phyloP scores from a whole-genome alignment of 2,329 filamentous ascomycete genomes.

The Teratosphaeria epicoccoides region DNA sequence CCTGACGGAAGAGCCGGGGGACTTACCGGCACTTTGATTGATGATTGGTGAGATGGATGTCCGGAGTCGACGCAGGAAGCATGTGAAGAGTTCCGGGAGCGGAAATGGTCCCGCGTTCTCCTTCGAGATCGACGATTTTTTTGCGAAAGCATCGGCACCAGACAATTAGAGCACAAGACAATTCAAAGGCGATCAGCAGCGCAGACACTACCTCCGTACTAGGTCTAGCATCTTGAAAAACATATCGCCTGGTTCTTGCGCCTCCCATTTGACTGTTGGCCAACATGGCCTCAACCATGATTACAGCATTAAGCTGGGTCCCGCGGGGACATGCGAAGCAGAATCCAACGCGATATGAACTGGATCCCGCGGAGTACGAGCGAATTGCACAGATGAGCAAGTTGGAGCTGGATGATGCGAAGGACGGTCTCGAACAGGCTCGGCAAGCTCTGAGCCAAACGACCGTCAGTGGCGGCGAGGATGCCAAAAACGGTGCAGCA shows the following conservation, averaged over 20 bases:
- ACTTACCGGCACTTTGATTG: not conserved
- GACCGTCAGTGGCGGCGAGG: slow-evolving; percentile 4
- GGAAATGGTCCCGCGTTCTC: not conserved
- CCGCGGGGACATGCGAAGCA: slow-evolving; percentile 41
- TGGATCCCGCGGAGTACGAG: slow-evolving; percentile 43
- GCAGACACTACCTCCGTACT: no score
- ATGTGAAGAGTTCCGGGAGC: not conserved
- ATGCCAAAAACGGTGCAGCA: slow-evolving; percentile 12
- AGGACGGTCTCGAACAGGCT: slow-evolving; percentile 71
- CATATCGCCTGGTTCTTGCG: no score
- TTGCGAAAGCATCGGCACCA: not conserved
- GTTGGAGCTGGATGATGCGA: slow-evolving; percentile 76
- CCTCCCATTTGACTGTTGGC: not conserved
- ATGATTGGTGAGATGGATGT: not conserved
- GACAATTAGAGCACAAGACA: no score
- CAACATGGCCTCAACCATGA: slow-evolving; percentile 28
- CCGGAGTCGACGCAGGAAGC: no score
- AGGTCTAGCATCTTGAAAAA: no score
- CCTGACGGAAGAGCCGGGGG: not conserved
- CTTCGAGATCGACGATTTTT: not conserved
- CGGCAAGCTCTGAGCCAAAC: slow-evolving; percentile 33
- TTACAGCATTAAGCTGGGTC: slow-evolving; percentile 44
- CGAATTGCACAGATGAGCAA: slow-evolving; percentile 43
- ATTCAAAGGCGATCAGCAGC: no score
- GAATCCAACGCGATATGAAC: slow-evolving; percentile 39